These are phyloP conservation scores for Coelastrella sp. DNA, from an alignment of 139 green algal genomes.

Conservation along the genomic window DNA sequence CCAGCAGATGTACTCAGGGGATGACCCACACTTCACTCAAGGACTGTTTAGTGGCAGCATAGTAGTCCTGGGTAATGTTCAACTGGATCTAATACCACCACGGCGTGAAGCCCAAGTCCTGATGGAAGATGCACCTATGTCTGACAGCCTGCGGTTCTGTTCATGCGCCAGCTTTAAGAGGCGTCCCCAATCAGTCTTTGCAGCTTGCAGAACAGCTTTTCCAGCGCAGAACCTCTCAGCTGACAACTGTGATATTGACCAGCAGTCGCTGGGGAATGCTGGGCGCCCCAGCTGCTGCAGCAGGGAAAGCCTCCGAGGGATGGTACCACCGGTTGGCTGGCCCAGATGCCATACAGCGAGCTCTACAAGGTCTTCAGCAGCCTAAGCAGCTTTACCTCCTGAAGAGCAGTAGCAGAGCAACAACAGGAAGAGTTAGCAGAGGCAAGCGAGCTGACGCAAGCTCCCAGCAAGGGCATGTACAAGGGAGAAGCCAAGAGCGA, in stretches of 20 bases:
- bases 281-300: not conserved
- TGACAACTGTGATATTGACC: not conserved
- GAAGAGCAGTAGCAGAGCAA: no score
- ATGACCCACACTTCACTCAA: no score
- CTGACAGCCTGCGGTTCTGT: not conserved
- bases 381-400: no score
- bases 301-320: not conserved
- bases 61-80: not conserved
- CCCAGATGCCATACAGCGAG: not conserved
- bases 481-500: no score
- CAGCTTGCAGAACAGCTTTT: constrained; percentile 9
- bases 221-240: not conserved
- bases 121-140: not conserved
- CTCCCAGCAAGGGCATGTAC: no score
- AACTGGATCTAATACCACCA: not conserved
- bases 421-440: no score
- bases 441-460: no score
- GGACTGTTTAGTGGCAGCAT: not conserved
- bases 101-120: not conserved
- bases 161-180: not conserved
- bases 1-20: no score
- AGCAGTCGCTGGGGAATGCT: constrained; percentile 13
- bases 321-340: not conserved
- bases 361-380: not conserved
- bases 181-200: not conserved